Evolutionary conservation across 2,329 filamentous ascomycete species (phyloP).

Genomic region (Diaporthe sp.): DNA sequence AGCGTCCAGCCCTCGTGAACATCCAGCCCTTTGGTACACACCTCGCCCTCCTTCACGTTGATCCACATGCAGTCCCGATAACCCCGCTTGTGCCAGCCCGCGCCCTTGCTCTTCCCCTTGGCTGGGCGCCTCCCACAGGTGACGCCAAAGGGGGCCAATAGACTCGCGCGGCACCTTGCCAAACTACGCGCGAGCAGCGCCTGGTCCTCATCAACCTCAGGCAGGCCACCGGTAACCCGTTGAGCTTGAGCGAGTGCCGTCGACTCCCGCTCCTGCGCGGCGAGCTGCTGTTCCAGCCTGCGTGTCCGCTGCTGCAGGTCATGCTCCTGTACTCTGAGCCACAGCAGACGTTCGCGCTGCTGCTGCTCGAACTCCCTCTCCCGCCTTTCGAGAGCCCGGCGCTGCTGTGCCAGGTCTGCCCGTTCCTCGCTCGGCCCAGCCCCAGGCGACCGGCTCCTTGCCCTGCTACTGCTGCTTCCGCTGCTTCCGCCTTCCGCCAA

Average conservation of each 20-base stretch:
- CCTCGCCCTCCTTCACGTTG: neutral
- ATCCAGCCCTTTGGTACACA: conserved; percentile 1
- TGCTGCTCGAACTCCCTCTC: neutral
- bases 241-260: neutral
- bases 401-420: neutral
- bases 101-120: neutral
- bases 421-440: neutral
- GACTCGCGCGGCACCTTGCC: no score
- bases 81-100: neutral
- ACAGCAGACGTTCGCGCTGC: neutral
- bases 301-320: neutral
- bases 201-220: neutral
- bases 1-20: neutral
- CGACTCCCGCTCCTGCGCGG: neutral
- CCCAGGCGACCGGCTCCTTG: neutral
- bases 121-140: neutral
- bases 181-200: no score
- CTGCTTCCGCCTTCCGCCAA: neutral
- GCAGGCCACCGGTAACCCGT: neutral
- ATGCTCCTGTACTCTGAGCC: neutral
- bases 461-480: neutral
- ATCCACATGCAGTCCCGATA: conserved; percentile 17
- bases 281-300: neutral
- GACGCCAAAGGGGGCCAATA: conserved; percentile 17
- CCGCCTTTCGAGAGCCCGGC: neutral